Base-by-base conservation (phyloP, 805 yeast genomes). In the Saccharomyces jurei region DNA sequence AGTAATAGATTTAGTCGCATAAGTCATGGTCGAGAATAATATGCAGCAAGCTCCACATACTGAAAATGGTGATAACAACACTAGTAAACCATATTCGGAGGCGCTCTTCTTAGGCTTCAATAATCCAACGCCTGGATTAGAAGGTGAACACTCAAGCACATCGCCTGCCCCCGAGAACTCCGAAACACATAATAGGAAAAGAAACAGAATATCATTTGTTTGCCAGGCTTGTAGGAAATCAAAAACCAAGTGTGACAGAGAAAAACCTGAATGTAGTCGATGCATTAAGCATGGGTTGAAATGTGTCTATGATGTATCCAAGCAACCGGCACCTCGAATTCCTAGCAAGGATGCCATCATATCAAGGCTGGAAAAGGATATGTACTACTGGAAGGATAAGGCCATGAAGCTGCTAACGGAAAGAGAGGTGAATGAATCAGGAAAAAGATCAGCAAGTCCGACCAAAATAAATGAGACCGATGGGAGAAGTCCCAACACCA, bases 171-270 rank as follows among this genome's bases (percentile, higher is more conserved):
- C 17, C 51, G 51, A 4, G 54, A 50, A 17, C 28, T 26, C 31
- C 30, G 57, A 54, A 17, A 51, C 44, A 3, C 50, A 52, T 28
- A 51, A 51, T 6, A 56, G 55, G 50, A 66, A 60, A 48, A 60
- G 74, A 47, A 63, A 70, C 46, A 59, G 72, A 50, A 52, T 70
- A 6, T 70, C 73, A 0, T 70, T 61, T 53, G 72, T 69, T 9
- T 70, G 74, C 51, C 65, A 66, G 51, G 61, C 63, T 2, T 70
- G 74, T 50, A 56, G 73, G 49, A 62, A 60, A 50, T 61, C 70
- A 1, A 68, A 69, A 56, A 66, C 71, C 0, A 69, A 64, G 51
- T 70, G 74, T 54, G 72, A 70, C 55, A 63, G 66, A 41, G 62
- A 60, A 46, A 69, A 68, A 54, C 70, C 71, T 13, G 48, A 56